Conservation (phyloP, 2,329 filamentous ascomycete species). For the Neocucurbitaria cava region DNA sequence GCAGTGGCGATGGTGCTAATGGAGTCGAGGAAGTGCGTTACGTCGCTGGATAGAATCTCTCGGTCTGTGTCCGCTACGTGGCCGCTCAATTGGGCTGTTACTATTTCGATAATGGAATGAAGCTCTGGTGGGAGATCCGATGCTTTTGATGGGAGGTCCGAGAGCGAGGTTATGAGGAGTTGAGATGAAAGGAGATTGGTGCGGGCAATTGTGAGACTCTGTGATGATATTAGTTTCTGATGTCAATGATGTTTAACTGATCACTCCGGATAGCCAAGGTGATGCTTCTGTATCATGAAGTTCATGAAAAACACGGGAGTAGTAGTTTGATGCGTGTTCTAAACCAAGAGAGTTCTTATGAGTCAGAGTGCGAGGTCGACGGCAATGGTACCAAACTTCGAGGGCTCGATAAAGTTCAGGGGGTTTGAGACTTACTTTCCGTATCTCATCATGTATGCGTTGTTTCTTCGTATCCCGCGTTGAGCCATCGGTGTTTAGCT, state of each 20-base stretch:
- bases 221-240: slow-evolving; percentile 4
- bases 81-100: slow-evolving; percentile 49
- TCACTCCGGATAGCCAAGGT: not conserved
- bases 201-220: slow-evolving; percentile 50
- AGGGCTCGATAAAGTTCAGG: not conserved
- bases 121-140: slow-evolving; percentile 52
- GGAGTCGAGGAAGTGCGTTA: slow-evolving; percentile 50
- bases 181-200: slow-evolving; percentile 40
- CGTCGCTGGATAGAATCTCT: slow-evolving; percentile 49
- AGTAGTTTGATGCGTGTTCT: not conserved
- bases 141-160: slow-evolving; percentile 42
- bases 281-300: not conserved
- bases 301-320: not conserved
- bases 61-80: slow-evolving; percentile 46
- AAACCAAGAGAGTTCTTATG: not conserved
- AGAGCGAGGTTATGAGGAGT: slow-evolving; percentile 46
- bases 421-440: slow-evolving; percentile 38
- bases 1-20: slow-evolving; percentile 42
- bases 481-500: slow-evolving; percentile 54
- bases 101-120: slow-evolving; percentile 52
- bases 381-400: not conserved
- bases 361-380: not conserved
- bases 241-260: too few species aligned
- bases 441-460: slow-evolving; percentile 50
- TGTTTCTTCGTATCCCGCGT: slow-evolving; percentile 52